Evolutionary conservation across 2,329 filamentous ascomycete species (phyloP), one percentile per base, ranked within the genome.

Genomic region (Fusarium caatingaense): DNA sequence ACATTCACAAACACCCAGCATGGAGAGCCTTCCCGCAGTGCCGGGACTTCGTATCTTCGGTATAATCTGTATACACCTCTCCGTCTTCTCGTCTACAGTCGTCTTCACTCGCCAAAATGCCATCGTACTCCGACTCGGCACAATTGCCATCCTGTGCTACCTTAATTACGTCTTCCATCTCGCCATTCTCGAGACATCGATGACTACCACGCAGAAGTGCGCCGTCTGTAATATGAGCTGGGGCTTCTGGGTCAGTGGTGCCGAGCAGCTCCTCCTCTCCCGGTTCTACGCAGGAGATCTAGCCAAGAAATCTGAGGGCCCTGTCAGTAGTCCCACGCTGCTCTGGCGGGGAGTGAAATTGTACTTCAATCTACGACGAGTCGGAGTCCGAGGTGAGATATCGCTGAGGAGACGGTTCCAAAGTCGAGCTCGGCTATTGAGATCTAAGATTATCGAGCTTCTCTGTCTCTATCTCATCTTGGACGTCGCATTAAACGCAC

Each of bases 1-100:
- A n/a, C 34, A 12, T n/a, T 4, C 1, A 2, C 10, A 37, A 1
- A n/a, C 4, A 3, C 34, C 2, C 5, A n/a, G 0, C 6, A 37
- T n/a, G 18, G 10, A 37, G 18, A 7, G 0, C 4, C 5, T 37
- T 7, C 10, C 2, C 6, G 18, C 21, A 7, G 0, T 5, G 4
- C 0, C 4, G 1, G 1, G 5, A 2, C 15, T 18, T 2, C 21
- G 10, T 3, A 16, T 25, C 0, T 10, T 6, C 21, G 6, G 8
- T 11, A 44, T 25, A 21, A 11, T 25, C 0, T 18, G 15, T 6
- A 18, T 10, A 0, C 2, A 44, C 6, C 21, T 23, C 0, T 11
- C 13, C 3, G 5, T 4, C 12, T 53, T 62, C 18, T 21, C 46
- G 1, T 4, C 30, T 1, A 49, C 30, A 0, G 13, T 64, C 10